phyloP scores from a whole-genome alignment of 495 filamentous ascomycete species.

The Margaritispora aquatica region DNA sequence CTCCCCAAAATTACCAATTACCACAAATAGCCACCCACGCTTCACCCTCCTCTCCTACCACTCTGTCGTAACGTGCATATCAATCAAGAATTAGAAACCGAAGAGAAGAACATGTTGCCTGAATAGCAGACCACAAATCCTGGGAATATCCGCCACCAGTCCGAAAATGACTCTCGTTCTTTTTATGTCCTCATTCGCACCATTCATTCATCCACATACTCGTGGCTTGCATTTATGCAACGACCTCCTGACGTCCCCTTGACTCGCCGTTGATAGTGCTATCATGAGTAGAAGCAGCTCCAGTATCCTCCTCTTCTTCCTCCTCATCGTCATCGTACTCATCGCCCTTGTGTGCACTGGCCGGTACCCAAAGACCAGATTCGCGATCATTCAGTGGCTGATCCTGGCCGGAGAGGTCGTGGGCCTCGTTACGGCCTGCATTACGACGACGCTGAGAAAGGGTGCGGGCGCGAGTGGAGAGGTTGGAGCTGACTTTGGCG shows the following conservation, averaged over 20 bases:
- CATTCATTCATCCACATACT: background rate
- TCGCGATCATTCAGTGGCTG: constrained; percentile 76
- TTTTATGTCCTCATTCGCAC: background rate
- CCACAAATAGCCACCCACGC: constrained; percentile 5
- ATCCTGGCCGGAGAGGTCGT: constrained; percentile 83
- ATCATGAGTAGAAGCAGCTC: constrained; percentile 18
- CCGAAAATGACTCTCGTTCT: constrained; percentile 12
- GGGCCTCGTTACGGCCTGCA: constrained; percentile 58
- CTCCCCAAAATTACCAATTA: constrained; percentile 16
- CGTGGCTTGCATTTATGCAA: no score
- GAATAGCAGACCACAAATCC: constrained; percentile 12
- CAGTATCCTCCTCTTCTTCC: constrained; percentile 20
- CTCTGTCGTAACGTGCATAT: background rate
- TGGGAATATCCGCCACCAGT: constrained; percentile 23
- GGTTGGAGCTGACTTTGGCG: constrained; percentile 76
- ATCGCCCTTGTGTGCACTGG: constrained; percentile 61
- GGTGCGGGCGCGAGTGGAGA: constrained; percentile 77
- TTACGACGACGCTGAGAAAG: constrained; percentile 78
- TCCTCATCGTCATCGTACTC: constrained; percentile 60
- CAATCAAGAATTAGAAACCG: constrained; percentile 2
- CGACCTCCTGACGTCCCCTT: constrained; percentile 19
- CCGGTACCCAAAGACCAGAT: constrained; percentile 74
- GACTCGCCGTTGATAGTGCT: constrained; percentile 16
- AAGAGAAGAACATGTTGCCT: no score
- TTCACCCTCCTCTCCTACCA: background rate